Base-by-base conservation (phyloP, 163 green algal species). In the Chlamydomonas reinhardtii region DNA sequence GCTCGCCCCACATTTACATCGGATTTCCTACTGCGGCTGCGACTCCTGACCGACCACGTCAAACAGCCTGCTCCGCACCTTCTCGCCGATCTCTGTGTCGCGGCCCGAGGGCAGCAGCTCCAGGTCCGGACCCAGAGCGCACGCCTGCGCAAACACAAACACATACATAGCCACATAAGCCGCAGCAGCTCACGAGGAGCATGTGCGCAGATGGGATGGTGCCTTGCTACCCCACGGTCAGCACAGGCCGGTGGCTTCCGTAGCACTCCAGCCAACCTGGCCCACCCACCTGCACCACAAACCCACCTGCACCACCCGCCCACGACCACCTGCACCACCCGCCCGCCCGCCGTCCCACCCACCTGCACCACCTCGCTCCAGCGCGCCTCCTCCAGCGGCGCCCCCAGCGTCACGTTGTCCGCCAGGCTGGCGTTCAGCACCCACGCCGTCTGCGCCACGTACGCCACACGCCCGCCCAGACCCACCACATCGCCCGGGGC, bases 371-470 rank as follows among this genome's bases (percentile, higher is more conserved):
- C 66, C n/a, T 43, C 35, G 4, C 3, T n/a, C 76, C 76, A 84
- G 22, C 54, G 66, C 4, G 27, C 64, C 64, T 84, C 76, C 32
- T 85, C 48, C 65, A 85, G 39, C 27, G 66, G 78, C 31, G 27
- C 39, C 11, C 78, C 78, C 80, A 86, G 69, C 8, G 70, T 78
- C 34, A 86, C 70, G 54, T 86, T 86, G 8, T 86, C 80, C 70
- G 73, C 24, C 34, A 86, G 20, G 4, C 52, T 86, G 56, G 76
- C 83, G 80, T 93, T 93, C 59, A 86, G 64, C 35, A 89, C 48
- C 84, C 84, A 89, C 20, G 84, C 76, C 68, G 74, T 73, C 76
- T 93, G 73, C 75, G 95, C 93, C 29, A 89, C 84, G 76, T 89
- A 89, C 16, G 84, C 84, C 32, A 86, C 65, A 2, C 56, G 70